A percentile compares a stretch with the other conserved stretches of the same genome.
Conservation (phyloP, 495 filamentous ascomycete genomes). For the Saxophila tyrrhenica region DNA sequence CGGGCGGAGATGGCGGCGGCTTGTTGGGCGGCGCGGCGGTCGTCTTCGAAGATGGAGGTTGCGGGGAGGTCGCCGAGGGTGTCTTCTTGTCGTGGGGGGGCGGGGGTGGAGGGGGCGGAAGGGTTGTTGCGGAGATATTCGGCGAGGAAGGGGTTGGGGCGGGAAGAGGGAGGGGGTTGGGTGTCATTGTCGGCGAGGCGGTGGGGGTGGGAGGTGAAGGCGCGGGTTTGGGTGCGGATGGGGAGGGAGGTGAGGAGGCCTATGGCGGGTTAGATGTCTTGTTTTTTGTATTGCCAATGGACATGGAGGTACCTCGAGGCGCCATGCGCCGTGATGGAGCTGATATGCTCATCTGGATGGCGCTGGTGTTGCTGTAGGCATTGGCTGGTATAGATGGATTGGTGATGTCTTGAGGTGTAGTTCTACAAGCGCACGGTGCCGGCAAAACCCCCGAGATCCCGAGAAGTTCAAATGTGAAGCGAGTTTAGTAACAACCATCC, state of each 20-base stretch:
- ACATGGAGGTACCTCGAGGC: slow-evolving; percentile 2
- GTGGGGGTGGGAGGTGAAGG: neutral
- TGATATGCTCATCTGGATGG: slow-evolving; percentile 6
- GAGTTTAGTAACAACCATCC: neutral
- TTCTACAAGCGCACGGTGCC: no score
- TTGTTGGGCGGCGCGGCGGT: slow-evolving; percentile 8
- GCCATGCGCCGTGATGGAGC: slow-evolving; percentile 6
- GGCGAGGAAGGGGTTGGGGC: slow-evolving; percentile 25
- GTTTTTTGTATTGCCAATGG: neutral
- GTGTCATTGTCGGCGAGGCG: neutral
- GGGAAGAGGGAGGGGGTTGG: neutral
- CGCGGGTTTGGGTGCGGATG: slow-evolving; percentile 9
- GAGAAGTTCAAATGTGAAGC: neutral
- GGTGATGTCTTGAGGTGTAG: no score
- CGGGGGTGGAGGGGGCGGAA: neutral
- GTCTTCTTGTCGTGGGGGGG: neutral
- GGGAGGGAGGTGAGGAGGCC: slow-evolving; percentile 14
- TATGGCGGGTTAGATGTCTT: slow-evolving; percentile 1
- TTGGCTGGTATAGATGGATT: no score
- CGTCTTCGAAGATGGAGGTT: slow-evolving; percentile 50
- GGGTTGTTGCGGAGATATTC: slow-evolving; percentile 21
- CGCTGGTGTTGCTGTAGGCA: neutral
- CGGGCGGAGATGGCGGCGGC: neutral
- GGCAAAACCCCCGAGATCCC: neutral
- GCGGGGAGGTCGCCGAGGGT: slow-evolving; percentile 30